Percentiles rank a stretch among this genome's conserved stretches.
phyloP scores from a whole-genome alignment of 306 rosid genomes.

The Citrullus amarus region DNA sequence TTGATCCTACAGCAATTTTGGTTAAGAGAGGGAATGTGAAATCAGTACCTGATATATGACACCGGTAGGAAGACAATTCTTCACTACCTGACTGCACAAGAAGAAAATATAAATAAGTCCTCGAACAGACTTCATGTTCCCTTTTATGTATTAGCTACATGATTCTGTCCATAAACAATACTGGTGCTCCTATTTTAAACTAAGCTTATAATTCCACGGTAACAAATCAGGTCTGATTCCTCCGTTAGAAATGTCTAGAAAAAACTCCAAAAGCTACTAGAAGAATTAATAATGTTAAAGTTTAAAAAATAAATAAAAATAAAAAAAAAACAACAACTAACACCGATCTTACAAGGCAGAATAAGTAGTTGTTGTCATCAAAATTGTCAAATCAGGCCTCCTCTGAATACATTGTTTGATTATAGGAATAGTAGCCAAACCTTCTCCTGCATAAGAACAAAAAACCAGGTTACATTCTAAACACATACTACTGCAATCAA shows the following conservation, averaged over 20 bases:
- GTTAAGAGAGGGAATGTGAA: not conserved
- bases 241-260: not conserved
- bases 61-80: conserved; percentile 52
- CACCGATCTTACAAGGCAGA: conserved; percentile 66
- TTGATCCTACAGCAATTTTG: not conserved
- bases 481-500: not conserved
- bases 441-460: conserved; percentile 49
- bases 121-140: not conserved
- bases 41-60: conserved; percentile 67
- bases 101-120: not conserved
- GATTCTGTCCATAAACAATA: not conserved
- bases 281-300: not conserved
- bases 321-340: not conserved
- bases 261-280: not conserved
- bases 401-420: conserved; percentile 52
- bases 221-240: not conserved
- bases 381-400: conserved; percentile 54
- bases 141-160: not conserved
- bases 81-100: conserved; percentile 66
- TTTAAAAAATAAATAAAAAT: not conserved
- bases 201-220: not conserved
- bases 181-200: not conserved
- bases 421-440: conserved; percentile 74
- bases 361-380: conserved; percentile 61
- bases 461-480: not conserved